Percentiles rank a stretch among this genome's conserved stretches.
These are phyloP conservation scores for Medicago ruthenica DNA, from an alignment of 306 rosid genomes.

Conservation along the genomic window DNA sequence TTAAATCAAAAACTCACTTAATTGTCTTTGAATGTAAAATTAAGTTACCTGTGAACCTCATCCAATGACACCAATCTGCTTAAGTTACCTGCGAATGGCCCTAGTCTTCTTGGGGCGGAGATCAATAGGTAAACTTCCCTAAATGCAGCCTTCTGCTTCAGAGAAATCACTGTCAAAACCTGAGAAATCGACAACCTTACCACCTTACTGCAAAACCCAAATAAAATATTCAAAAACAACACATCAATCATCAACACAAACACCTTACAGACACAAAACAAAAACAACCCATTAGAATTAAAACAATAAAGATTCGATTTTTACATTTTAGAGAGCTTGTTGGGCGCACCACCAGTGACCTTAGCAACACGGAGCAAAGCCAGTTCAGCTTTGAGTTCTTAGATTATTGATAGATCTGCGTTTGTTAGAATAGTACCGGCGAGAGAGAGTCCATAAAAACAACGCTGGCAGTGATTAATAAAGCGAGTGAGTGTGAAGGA, in stretches of 20 bases:
- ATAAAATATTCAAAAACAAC: background rate
- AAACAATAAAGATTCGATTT: background rate
- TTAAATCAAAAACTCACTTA: no score
- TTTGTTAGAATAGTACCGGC: no score
- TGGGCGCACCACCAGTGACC: constrained; percentile 98
- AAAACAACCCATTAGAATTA: background rate
- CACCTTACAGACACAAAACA: background rate
- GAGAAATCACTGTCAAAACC: constrained; percentile 93
- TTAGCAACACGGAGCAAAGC: constrained; percentile 94
- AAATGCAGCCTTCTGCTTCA: constrained; percentile 88
- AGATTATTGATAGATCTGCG: no score
- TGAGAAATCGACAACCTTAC: constrained; percentile 91
- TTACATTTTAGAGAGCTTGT: constrained; percentile 98
- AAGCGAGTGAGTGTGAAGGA: no score
- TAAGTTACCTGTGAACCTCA: no score
- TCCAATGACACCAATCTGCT: no score
- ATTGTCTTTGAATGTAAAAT: no score
- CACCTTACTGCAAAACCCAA: constrained; percentile 75
- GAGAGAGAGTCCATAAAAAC: no score
- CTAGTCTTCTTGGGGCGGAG: constrained; percentile 98
- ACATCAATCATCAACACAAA: background rate
- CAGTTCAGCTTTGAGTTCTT: constrained; percentile 96
- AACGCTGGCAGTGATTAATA: no score
- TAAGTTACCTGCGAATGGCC: constrained; percentile 92
- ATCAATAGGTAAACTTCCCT: constrained; percentile 94